Percentiles rank a stretch among this genome's conserved stretches.
Conservation (phyloP, 1,284 basidiomycete species). For the Meira miltonrushii region DNA sequence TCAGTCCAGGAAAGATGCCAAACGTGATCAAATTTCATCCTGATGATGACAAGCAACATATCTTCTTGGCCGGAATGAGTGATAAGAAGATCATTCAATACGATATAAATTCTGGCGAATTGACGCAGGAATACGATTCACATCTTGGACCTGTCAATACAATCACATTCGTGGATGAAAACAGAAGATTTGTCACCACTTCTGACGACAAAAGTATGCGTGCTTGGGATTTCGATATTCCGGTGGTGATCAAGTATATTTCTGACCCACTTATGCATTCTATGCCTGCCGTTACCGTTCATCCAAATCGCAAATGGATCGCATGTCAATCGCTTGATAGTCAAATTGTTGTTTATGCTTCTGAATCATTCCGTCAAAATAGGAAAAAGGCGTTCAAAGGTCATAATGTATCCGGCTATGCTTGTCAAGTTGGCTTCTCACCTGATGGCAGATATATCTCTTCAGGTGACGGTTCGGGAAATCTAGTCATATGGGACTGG, state of each 20-base stretch:
- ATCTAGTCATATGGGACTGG: slow-evolving; percentile 99
- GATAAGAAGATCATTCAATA: slow-evolving; percentile 99
- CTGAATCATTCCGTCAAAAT: slow-evolving; percentile 90
- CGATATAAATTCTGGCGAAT: slow-evolving; percentile 85
- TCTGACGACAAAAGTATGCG: slow-evolving; percentile 99
- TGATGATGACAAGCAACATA: slow-evolving; percentile 88
- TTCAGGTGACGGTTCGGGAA: slow-evolving; percentile 88
- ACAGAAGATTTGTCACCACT: slow-evolving; percentile 92
- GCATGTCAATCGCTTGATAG: slow-evolving; percentile 97
- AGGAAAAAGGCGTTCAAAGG: slow-evolving; percentile 97
- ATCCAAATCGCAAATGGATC: slow-evolving; percentile 93
- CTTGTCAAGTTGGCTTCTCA: slow-evolving; percentile 91
- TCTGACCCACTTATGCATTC: slow-evolving; percentile 99
- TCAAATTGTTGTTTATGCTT: slow-evolving; percentile 91
- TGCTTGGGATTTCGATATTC: slow-evolving; percentile 85
- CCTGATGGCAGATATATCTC: slow-evolving; percentile 97
- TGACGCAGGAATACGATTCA: slow-evolving; percentile 97
- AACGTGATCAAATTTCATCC: slow-evolving; percentile 94
- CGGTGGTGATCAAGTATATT: slow-evolving; percentile 98
- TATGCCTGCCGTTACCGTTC: slow-evolving; percentile 92
- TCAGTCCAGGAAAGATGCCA: slow-evolving; percentile 92
- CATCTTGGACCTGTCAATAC: slow-evolving; percentile 97
- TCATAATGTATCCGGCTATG: slow-evolving; percentile 92
- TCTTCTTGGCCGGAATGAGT: slow-evolving; percentile 96
- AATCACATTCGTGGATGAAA: slow-evolving; percentile 94